Conservation (phyloP, 805 yeast species). For the Cyberlindnera japonica region DNA sequence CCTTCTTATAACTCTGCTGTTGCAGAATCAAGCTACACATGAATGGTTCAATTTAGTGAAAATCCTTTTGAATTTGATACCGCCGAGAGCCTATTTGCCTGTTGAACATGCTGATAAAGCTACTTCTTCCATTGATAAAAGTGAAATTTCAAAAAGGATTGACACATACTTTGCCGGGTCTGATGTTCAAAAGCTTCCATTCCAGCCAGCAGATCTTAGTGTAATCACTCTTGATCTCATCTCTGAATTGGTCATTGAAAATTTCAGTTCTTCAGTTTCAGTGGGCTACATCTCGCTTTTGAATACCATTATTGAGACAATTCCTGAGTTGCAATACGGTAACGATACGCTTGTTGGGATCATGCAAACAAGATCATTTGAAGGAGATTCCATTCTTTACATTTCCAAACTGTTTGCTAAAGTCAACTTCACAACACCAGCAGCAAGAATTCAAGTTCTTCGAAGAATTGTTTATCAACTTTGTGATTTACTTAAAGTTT, state of each 20-base stretch:
- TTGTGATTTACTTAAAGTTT: conserved; percentile 15
- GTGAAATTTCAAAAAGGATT: conserved; percentile 30
- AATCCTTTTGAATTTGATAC: conserved; percentile 49
- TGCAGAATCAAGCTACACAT: conserved; percentile 20
- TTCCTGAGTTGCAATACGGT: conserved; percentile 41
- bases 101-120: conserved; percentile 37
- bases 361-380: conserved; percentile 18
- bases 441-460: conserved; percentile 22
- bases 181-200: conserved; percentile 35
- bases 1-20: conserved; percentile 47
- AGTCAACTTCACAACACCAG: conserved; percentile 25
- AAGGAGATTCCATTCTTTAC: conserved; percentile 24
- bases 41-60: conserved; percentile 40
- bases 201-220: conserved; percentile 41
- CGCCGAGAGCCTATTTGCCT: conserved; percentile 61
- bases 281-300: conserved; percentile 34
- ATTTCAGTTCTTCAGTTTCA: conserved; percentile 21
- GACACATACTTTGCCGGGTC: conserved; percentile 32
- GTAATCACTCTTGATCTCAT: conserved; percentile 34
- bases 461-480: conserved; percentile 20
- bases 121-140: conserved; percentile 12
- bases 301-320: conserved; percentile 37
- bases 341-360: conserved; percentile 32
- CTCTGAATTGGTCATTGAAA: conserved; percentile 26
- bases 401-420: conserved; percentile 31